These are phyloP conservation scores for Cladosporium sp. DNA, from an alignment of 2,329 filamentous ascomycete genomes.

Conservation along the genomic window DNA sequence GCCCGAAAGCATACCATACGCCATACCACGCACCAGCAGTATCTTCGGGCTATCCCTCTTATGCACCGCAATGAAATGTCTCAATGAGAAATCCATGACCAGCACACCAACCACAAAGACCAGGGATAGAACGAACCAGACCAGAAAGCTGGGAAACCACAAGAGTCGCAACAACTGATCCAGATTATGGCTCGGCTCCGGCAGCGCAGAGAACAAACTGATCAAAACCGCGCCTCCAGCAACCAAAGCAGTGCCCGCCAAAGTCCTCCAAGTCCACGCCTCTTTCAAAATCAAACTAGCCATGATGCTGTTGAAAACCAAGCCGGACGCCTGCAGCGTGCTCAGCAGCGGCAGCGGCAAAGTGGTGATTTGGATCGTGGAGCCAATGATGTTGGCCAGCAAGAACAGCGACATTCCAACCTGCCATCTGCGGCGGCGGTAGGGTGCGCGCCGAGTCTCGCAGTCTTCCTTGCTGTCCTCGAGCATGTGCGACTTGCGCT, in stretches of 20 bases:
- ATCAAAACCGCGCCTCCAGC: slow-evolving; percentile 86
- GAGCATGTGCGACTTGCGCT: slow-evolving; percentile 95
- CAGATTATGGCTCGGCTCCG: slow-evolving; percentile 84
- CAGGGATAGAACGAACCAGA: slow-evolving; percentile 82
- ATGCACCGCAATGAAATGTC: slow-evolving; percentile 26
- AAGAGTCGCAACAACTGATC: slow-evolving; percentile 75
- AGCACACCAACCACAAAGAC: slow-evolving; percentile 66
- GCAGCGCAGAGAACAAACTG: slow-evolving; percentile 87
- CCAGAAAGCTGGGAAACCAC: slow-evolving; percentile 66
- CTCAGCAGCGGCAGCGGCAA: slow-evolving; percentile 90
- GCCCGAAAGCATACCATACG: slow-evolving; percentile 81
- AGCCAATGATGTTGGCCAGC: slow-evolving; percentile 86
- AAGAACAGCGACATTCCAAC: slow-evolving; percentile 95
- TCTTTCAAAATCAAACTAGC: slow-evolving; percentile 88
- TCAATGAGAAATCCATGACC: slow-evolving; percentile 51
- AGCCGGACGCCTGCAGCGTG: slow-evolving; percentile 87
- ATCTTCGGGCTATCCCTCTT: slow-evolving; percentile 34
- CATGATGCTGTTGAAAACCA: slow-evolving; percentile 98
- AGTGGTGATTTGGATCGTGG: slow-evolving; percentile 95
- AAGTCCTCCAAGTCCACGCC: slow-evolving; percentile 90
- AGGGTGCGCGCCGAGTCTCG: slow-evolving; percentile 76
- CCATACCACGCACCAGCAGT: slow-evolving; percentile 71
- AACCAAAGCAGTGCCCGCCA: slow-evolving; percentile 83
- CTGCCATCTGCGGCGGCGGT: slow-evolving; percentile 90
- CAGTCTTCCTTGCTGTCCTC: slow-evolving; percentile 87